Evolutionary conservation across 495 filamentous ascomycete genomes (phyloP).

Genomic region (Opeltia flavorubescens): DNA sequence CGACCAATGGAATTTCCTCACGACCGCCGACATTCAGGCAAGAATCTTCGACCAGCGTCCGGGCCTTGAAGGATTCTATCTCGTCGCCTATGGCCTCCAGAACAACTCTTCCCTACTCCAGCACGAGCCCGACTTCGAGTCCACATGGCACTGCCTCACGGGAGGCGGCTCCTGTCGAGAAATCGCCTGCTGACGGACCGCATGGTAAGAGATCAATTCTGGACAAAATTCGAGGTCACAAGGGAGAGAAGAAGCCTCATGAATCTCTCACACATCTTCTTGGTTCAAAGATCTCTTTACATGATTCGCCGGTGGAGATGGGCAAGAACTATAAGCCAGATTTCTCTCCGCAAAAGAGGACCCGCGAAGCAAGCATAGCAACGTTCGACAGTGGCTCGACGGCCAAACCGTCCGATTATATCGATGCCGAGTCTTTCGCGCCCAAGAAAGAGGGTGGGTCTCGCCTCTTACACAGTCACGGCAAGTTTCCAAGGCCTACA

Average conservation of each 20-base stretch:
- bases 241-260: conserved; percentile 30
- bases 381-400: conserved; percentile 18
- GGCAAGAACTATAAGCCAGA: conserved; percentile 36
- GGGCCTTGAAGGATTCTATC: conserved; percentile 32
- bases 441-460: conserved; percentile 13
- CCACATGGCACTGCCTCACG: conserved; percentile 40
- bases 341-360: conserved; percentile 29
- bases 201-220: conserved; percentile 52
- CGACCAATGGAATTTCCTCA: conserved; percentile 29
- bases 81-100: conserved; percentile 33
- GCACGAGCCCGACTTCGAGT: conserved; percentile 66
- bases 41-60: conserved; percentile 43
- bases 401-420: conserved; percentile 13
- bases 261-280: conserved; percentile 41
- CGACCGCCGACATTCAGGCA: conserved; percentile 56
- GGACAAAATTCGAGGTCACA: conserved; percentile 46
- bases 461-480: conserved; percentile 15
- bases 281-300: conserved; percentile 38
- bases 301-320: conserved; percentile 23
- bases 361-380: conserved; percentile 26
- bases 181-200: conserved; percentile 39
- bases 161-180: conserved; percentile 35
- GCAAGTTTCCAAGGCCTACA: conserved; percentile 20
- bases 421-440: conserved; percentile 14
- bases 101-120: conserved; percentile 37